These are phyloP conservation scores for Clohesyomyces aquaticus DNA, from an alignment of 495 filamentous ascomycete genomes.

Conservation along the genomic window DNA sequence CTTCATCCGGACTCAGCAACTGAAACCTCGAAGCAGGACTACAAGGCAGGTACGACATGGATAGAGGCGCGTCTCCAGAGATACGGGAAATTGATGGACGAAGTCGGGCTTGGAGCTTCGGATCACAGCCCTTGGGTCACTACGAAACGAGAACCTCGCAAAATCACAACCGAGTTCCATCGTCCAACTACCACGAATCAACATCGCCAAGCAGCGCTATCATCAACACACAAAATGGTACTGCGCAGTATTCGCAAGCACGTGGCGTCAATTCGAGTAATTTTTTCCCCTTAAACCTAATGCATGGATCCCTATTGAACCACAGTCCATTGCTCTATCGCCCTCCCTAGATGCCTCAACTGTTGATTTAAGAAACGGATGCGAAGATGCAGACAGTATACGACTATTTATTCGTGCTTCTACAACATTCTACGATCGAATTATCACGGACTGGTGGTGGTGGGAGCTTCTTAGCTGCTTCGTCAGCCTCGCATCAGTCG, in stretches of 20 bases:
- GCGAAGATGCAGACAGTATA: neutral
- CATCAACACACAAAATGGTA: slow-evolving; percentile 13
- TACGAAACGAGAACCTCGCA: neutral
- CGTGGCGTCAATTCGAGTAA: neutral
- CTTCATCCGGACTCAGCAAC: neutral
- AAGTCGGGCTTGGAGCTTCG: slow-evolving; percentile 8
- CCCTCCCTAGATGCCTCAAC: too few species aligned
- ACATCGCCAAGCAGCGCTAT: slow-evolving; percentile 10
- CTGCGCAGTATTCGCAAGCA: neutral
- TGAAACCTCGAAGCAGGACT: neutral
- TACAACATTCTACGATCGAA: slow-evolving; percentile 24
- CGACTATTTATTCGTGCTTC: slow-evolving; percentile 19
- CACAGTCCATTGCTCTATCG: neutral
- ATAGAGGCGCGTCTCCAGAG: neutral
- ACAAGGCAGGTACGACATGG: neutral
- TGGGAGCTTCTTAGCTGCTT: slow-evolving; percentile 29
- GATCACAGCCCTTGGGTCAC: slow-evolving; percentile 9
- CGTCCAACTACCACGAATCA: neutral
- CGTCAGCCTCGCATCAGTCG: slow-evolving; percentile 13
- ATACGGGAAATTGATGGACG: slow-evolving; percentile 1
- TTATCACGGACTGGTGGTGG: slow-evolving; percentile 36
- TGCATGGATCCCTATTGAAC: neutral
- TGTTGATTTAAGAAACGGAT: neutral
- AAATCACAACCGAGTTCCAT: neutral
- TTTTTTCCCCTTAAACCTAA: neutral